These are phyloP conservation scores for Fomitopsis palustris DNA, from an alignment of 1,284 basidiomycete species.

Conservation along the genomic window DNA sequence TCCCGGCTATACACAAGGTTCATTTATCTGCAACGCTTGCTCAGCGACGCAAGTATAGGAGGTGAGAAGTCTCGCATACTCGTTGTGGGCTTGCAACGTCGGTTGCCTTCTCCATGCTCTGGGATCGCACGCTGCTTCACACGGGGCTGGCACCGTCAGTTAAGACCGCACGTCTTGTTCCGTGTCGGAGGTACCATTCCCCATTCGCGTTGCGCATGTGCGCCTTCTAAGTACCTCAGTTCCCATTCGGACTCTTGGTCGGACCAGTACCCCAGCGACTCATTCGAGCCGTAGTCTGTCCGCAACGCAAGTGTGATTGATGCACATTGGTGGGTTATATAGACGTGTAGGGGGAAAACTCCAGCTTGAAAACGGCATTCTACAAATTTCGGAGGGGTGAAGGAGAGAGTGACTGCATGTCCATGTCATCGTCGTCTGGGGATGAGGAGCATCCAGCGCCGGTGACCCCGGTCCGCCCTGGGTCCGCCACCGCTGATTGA, in stretches of 20 bases:
- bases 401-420: neutral
- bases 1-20: neutral
- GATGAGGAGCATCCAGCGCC: conserved; percentile 1
- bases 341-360: neutral
- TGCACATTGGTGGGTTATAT: neutral
- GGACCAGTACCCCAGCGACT: neutral
- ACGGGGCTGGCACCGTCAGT: neutral
- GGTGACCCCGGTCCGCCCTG: conserved; percentile 7
- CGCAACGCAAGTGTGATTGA: neutral
- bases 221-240: neutral
- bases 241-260: neutral
- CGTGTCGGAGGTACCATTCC: neutral
- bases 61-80: neutral
- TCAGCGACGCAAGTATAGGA: neutral
- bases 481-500: conserved; percentile 7
- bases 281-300: neutral
- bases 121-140: neutral
- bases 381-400: neutral
- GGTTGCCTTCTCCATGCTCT: neutral
- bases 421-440: neutral
- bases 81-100: neutral
- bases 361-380: too few species aligned
- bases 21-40: neutral
- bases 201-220: neutral
- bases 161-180: neutral